Evolutionary conservation across 2,329 filamentous ascomycete species (phyloP).

Genomic region (Leptographium wingfieldii): DNA sequence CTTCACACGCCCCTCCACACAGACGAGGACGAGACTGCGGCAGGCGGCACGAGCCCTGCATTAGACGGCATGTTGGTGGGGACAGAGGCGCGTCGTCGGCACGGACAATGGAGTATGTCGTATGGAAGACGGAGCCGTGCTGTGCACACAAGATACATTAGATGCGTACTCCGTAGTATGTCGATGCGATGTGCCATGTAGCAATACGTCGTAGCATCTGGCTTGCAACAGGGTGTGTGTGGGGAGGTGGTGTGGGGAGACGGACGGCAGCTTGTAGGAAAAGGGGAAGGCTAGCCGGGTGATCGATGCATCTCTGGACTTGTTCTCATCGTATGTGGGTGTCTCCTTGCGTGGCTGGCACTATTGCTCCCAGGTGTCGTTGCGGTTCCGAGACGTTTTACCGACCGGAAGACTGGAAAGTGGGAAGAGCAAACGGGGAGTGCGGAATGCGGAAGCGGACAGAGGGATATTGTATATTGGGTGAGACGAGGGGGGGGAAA

Average conservation of each 20-base stretch:
- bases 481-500: too few relatives aligned
- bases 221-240: not conserved
- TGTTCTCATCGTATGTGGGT: too few relatives aligned
- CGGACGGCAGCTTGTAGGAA: not conserved
- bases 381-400: too few relatives aligned
- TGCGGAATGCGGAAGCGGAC: not conserved
- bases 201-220: not conserved
- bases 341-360: too few relatives aligned
- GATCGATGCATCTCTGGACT: not conserved
- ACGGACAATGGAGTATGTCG: not conserved
- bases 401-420: not conserved
- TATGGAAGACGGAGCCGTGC: not conserved
- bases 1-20: not conserved
- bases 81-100: not conserved
- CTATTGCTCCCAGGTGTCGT: too few relatives aligned
- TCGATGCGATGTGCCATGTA: too few relatives aligned
- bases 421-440: not conserved
- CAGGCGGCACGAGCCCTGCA: not conserved
- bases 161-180: too few relatives aligned
- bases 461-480: not conserved
- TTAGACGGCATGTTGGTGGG: not conserved
- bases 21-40: not conserved
- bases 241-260: not conserved
- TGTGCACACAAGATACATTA: too few relatives aligned
- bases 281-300: not conserved